phyloP scores from a whole-genome alignment of 495 filamentous ascomycete species.

The Aspergillus nanangensis region DNA sequence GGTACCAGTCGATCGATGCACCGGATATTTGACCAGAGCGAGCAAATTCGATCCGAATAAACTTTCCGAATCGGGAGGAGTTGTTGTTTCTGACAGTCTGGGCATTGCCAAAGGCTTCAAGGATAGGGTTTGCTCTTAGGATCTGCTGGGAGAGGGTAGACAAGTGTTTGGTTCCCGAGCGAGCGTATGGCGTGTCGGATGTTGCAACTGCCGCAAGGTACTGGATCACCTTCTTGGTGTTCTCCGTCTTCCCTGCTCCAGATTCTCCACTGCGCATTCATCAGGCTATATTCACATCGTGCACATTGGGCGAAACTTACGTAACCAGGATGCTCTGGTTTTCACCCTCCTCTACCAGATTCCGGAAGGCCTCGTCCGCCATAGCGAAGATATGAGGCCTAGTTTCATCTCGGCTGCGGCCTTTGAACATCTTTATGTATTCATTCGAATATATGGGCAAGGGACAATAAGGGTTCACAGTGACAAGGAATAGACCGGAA shows the following conservation, averaged over 20 bases:
- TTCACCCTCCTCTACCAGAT: slow-evolving; percentile 88
- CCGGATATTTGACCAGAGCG: slow-evolving; percentile 88
- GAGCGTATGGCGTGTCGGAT: slow-evolving; percentile 66
- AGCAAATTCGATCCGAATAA: slow-evolving; percentile 96
- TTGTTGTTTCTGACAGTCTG: slow-evolving; percentile 99
- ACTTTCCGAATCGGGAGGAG: slow-evolving; percentile 97
- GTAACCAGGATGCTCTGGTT: slow-evolving; percentile 99
- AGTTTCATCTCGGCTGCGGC: slow-evolving; percentile 82
- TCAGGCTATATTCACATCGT: slow-evolving; percentile 3
- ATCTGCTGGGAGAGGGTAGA: slow-evolving; percentile 96
- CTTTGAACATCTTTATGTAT: slow-evolving; percentile 95
- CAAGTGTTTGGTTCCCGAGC: slow-evolving; percentile 59
- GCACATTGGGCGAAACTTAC: slow-evolving; percentile 29
- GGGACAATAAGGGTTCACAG: slow-evolving; percentile 93
- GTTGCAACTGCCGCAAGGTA: slow-evolving; percentile 94
- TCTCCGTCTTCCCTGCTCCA: slow-evolving; percentile 97
- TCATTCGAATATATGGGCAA: slow-evolving; percentile 96
- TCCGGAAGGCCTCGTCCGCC: slow-evolving; percentile 96
- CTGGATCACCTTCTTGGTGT: slow-evolving; percentile 99
- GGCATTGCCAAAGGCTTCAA: slow-evolving; percentile 97
- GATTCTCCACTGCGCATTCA: slow-evolving; percentile 70
- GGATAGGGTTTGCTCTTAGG: slow-evolving; percentile 90
- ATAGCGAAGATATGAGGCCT: slow-evolving; percentile 98
- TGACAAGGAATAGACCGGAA: slow-evolving; percentile 93
- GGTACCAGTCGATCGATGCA: slow-evolving; percentile 97